A percentile compares a stretch with the other conserved stretches of the same genome.
Evolutionary conservation across 2,329 filamentous ascomycete genomes (phyloP).

Genomic region (Coleophoma cylindrospora): DNA sequence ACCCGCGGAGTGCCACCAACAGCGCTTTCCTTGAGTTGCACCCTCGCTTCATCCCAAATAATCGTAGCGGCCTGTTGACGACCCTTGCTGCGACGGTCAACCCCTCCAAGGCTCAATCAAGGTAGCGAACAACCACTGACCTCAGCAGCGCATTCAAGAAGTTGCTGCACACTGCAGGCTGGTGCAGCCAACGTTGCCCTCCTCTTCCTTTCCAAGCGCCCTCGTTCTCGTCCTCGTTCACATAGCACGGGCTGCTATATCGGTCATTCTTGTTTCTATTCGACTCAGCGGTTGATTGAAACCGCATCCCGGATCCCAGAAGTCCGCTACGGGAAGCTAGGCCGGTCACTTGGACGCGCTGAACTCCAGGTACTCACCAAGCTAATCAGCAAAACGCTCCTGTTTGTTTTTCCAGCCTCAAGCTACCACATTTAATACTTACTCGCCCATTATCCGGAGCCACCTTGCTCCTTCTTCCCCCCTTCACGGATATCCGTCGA

Average conservation of each 20-base stretch:
- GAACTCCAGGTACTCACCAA: conserved; percentile 9
- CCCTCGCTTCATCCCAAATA: conserved; percentile 3
- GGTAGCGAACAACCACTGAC: not conserved
- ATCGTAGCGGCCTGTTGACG: not conserved
- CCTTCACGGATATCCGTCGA: conserved; percentile 21
- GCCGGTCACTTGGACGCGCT: conserved; percentile 16
- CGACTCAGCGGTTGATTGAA: not conserved
- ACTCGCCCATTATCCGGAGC: conserved; percentile 7
- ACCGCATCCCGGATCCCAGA: not conserved
- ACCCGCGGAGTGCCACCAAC: too few species aligned
- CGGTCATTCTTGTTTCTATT: conserved; percentile 2
- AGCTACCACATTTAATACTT: conserved; percentile 23
- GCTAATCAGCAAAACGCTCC: conserved; percentile 7
- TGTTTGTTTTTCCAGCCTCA: conserved; percentile 3
- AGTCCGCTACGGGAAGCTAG: conserved; percentile 1
- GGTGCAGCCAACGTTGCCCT: conserved; percentile 8
- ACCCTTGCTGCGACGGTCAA: not conserved
- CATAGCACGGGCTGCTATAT: conserved; percentile 25
- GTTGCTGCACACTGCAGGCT: conserved; percentile 10
- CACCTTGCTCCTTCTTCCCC: conserved; percentile 9
- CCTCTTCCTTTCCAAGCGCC: conserved; percentile 4
- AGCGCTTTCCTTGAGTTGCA: too few species aligned
- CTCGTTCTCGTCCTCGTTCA: conserved; percentile 12
- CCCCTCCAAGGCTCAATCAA: not conserved
- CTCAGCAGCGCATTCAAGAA: conserved; percentile 5